Percentiles rank a stretch among this genome's conserved stretches.
Evolutionary conservation across 2,329 filamentous ascomycete species (phyloP).

Genomic region (Pyrenophora teres): DNA sequence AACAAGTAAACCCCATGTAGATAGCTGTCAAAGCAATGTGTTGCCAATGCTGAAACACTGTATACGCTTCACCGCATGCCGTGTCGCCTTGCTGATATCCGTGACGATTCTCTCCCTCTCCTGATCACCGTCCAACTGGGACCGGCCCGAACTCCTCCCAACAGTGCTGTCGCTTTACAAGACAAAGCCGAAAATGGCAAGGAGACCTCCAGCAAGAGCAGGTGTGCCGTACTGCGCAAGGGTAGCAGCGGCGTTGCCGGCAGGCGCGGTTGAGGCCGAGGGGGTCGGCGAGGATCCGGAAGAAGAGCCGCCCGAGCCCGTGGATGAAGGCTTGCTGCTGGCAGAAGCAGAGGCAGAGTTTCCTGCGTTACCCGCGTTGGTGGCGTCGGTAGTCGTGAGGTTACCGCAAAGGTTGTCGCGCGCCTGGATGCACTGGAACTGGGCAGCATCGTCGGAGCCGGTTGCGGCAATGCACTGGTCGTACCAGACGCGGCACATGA

Average conservation of each 20-base stretch:
- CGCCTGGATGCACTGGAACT: constrained; percentile 53
- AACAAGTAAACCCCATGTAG: constrained; percentile 26
- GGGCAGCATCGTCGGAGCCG: constrained; percentile 45
- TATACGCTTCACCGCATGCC: constrained; percentile 18
- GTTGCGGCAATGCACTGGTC: constrained; percentile 48
- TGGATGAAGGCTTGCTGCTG: constrained; percentile 27
- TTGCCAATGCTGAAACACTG: constrained; percentile 37
- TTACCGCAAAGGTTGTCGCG: constrained; percentile 57
- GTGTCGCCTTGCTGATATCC: constrained; percentile 21
- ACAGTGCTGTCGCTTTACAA: constrained; percentile 52
- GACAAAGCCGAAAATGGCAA: constrained; percentile 62
- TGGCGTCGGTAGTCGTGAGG: constrained; percentile 42
- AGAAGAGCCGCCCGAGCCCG: constrained; percentile 27
- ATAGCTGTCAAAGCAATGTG: constrained; percentile 25
- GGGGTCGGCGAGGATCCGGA: constrained; percentile 32
- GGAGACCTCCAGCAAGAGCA: constrained; percentile 58
- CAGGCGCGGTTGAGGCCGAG: constrained; percentile 15
- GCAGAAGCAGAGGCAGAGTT: constrained; percentile 36
- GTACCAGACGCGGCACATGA: constrained; percentile 61
- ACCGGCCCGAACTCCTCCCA: constrained; percentile 30
- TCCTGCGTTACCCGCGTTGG: constrained; percentile 7
- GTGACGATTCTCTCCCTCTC: constrained; percentile 16
- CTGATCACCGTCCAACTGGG: constrained; percentile 34
- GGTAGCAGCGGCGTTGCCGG: constrained; percentile 51
- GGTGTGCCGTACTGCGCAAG: constrained; percentile 57